Evolutionary conservation across 139 green algal species (phyloP).

Genomic region (Parachlorella kessleri): DNA sequence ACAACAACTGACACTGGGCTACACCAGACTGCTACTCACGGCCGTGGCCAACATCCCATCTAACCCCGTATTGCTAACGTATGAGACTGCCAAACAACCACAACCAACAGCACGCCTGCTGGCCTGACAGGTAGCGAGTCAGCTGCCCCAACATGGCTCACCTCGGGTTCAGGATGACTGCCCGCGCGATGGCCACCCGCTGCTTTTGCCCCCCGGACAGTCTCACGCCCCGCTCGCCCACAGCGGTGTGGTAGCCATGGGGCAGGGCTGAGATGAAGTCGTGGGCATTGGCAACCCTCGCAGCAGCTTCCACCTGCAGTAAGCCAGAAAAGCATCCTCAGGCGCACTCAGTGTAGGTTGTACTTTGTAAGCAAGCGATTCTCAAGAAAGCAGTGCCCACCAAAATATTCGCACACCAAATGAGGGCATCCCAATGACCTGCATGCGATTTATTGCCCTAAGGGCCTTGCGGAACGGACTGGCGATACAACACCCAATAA

Average conservation of each 20-base stretch:
- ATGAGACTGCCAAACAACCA: neutral
- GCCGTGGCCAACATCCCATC: neutral
- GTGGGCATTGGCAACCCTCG: slow-evolving; percentile 72
- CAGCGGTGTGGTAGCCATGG: slow-evolving; percentile 63
- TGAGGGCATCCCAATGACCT: too few species aligned
- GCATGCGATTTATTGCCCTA: too few species aligned
- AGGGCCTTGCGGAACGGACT: too few species aligned
- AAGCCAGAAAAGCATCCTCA: too few species aligned
- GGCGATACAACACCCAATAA: too few species aligned
- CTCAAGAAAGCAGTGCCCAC: too few species aligned
- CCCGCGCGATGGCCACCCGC: slow-evolving; percentile 79
- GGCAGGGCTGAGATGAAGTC: slow-evolving; percentile 79
- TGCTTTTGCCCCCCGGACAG: slow-evolving; percentile 81
- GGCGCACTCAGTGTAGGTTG: too few species aligned
- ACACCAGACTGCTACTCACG: too few species aligned
- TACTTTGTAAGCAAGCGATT: too few species aligned
- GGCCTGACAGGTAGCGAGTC: neutral
- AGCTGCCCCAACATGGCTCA: slow-evolving; percentile 53
- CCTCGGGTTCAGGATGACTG: slow-evolving; percentile 70
- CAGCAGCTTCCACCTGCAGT: slow-evolving; percentile 73
- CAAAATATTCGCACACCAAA: too few species aligned
- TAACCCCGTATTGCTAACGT: neutral
- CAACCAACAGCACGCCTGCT: neutral
- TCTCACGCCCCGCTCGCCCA: slow-evolving; percentile 54
- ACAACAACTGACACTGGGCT: too few species aligned